Base-by-base conservation (phyloP, 2,329 filamentous ascomycete genomes). In the Paecilomyces niveus region DNA sequence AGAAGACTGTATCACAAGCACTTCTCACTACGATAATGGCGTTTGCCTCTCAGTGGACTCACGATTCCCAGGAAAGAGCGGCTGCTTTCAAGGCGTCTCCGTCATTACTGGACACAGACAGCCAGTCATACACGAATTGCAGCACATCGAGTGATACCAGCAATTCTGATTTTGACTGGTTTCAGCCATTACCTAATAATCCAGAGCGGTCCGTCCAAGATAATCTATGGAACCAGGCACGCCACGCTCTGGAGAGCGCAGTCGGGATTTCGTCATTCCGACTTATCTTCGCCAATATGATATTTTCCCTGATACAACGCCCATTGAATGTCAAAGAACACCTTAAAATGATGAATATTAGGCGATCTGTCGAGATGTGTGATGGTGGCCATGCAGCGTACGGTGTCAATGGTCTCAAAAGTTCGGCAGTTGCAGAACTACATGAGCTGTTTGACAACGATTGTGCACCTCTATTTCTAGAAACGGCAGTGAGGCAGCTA, bases 221-320 rank as follows among this genome's bases (percentile, higher is more conserved):
- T 49, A 67, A 66, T 4, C 68, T 76, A 2, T 79, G 77, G 77
- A 72, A 78, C 57, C 68, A 78, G 62, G 76, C 77, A 26, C 68
- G 70, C 1, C 67, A 68, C 3, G 74, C 74, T 13, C 62, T 79
- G 33, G 69, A 76, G 50, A 64, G 70, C n/a, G 72, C 71, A 2
- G 64, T 69, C 7, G 72, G 70, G 1, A 74, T 77, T n/a, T 72
- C 75, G n/a, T 79, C 77, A 1, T 78, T 78, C 61, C 71, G 76
- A 2, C 68, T 79, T 10, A 72, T 75, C 2, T 74, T 79, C 31
- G 77, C 77, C 29, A 74, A 78, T 53, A 75, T 79, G 21, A 73
- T 79, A 4, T 78, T 79, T 58, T 75, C 76, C 18, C 62, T 79
- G 54, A 77, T 75, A 0, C 76, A 79, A 61, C 70, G 70, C 55